These are phyloP conservation scores for Chaetomiaceae sp. DNA, from an alignment of 2,329 filamentous ascomycete species.

Conservation along the genomic window DNA sequence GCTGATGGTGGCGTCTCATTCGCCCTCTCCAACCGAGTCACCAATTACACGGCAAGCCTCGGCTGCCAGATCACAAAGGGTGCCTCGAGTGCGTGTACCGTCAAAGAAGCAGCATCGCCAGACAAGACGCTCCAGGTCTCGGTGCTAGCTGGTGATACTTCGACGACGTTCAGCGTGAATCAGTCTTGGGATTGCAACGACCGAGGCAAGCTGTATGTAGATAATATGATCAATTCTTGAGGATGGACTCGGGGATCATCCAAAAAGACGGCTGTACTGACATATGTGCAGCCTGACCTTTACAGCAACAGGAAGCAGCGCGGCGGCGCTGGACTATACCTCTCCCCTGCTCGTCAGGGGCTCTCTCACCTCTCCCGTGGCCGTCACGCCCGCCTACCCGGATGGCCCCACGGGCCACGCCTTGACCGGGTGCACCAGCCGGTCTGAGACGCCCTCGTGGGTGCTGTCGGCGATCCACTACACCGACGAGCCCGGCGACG, in stretches of 20 bases:
- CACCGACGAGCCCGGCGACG: constrained; percentile 21
- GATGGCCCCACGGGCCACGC: constrained; percentile 23
- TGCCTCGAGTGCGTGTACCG: constrained; percentile 14
- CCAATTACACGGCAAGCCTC: constrained; percentile 17
- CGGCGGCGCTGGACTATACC: constrained; percentile 12
- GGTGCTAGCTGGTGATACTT: constrained; percentile 4
- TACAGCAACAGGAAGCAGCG: constrained; percentile 19
- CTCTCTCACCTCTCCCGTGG: constrained; percentile 20
- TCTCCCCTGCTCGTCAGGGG: constrained; percentile 23
- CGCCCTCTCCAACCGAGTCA: constrained; percentile 23
- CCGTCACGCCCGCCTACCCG: constrained; percentile 24
- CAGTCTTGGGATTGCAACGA: constrained; percentile 26
- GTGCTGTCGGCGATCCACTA: constrained; percentile 20
- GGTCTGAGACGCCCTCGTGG: constrained; percentile 22
- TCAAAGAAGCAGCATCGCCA: background rate
- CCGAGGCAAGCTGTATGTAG: constrained; percentile 14
- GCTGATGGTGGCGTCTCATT: constrained; percentile 13
- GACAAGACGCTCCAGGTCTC: constrained; percentile 14
- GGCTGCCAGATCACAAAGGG: constrained; percentile 9
- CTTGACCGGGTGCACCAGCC: constrained; percentile 19
- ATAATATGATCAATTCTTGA: too few relatives aligned
- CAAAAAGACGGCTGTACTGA: background rate
- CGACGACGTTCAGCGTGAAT: constrained; percentile 16
- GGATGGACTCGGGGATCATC: too few relatives aligned
- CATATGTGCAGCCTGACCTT: constrained; percentile 17